Evolutionary conservation across 352 stramenopile species (phyloP).

Genomic region (Chrysophaeum taylorii): DNA sequence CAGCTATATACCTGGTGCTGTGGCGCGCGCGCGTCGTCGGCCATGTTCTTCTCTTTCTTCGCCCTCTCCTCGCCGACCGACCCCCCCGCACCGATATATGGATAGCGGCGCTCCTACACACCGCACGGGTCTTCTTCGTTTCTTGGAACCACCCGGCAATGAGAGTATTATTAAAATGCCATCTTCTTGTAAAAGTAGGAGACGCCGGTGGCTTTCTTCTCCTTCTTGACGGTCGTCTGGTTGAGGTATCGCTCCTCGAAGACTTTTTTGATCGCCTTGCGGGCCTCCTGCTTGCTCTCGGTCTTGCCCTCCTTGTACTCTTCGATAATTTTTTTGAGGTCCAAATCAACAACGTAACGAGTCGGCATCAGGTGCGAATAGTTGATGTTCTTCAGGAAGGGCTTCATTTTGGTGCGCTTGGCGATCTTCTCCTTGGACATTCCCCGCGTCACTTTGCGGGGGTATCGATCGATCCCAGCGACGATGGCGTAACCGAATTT

Average conservation of each 20-base stretch:
- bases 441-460: slow-evolving; percentile 88
- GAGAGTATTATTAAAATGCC: no score
- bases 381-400: slow-evolving; percentile 99
- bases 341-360: slow-evolving; percentile 96
- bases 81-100: no score
- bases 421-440: slow-evolving; percentile 90
- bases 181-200: slow-evolving; percentile 99
- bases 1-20: no score
- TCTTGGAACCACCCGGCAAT: no score
- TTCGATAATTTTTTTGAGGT: slow-evolving; percentile 94
- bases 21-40: no score
- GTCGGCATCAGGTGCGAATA: slow-evolving; percentile 99
- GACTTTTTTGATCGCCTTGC: slow-evolving; percentile 97
- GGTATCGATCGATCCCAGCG: slow-evolving; percentile 84
- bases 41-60: no score
- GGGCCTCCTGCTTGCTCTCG: slow-evolving; percentile 70
- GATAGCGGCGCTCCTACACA: no score
- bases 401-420: slow-evolving; percentile 94
- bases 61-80: no score
- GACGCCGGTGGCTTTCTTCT: slow-evolving; percentile 93
- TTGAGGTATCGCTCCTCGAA: slow-evolving; percentile 95
- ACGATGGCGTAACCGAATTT: slow-evolving; percentile 95
- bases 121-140: no score
- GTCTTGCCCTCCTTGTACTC: slow-evolving; percentile 49
- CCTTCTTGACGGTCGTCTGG: slow-evolving; percentile 85